Base-by-base conservation (phyloP, 106 monocot genomes). In the Posidonia australis region DNA sequence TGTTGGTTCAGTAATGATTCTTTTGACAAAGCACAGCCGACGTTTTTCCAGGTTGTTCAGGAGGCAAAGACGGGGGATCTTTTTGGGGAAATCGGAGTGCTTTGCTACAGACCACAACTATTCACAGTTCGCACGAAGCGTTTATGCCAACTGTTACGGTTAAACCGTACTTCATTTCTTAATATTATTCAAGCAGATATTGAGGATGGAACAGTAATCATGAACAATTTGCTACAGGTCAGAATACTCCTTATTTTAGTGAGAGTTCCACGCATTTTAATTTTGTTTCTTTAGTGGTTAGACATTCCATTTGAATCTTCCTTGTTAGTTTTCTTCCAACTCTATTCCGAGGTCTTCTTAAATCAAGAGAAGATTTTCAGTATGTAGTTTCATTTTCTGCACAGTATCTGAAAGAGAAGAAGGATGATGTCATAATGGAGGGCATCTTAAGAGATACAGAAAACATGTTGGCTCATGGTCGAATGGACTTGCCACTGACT, bases 41-140 rank as follows among this genome's bases (percentile, higher is more conserved):
- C 19, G 36, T 36, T 4, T 44, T 20, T 16, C n/a, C 70, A 93
- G 88, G 31, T 77, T 51, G 65, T 83, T 60, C 13, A 71, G 54
- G 74, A 70, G 46, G 77, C 83, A 30, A 83, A 70, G n/a, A 56
- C 61, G 4, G 88, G 92, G 28, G 85, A 88, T 13, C 52, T 93
- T 63, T 68, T 60, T 36, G 53, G 70, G 32, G 62, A 71, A 26
- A 62, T 71, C 51, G 70, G 70, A 19, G 62, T 71, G 5, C 70
- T 71, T 49, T 71, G 70, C 20, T 71, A 71, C 61, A 60, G 60
- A 52, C 70, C 70, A 5, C 70, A 71, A 19, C 23, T 62, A 6
- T 71, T 71, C 49, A 71, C 70, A 21, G 47, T 51, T 31, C 60
- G 70, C 10, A 71, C 70, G 13, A 61, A 60, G 23, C 31, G 62